These are phyloP conservation scores for Fusarium globosum DNA, from an alignment of 2,329 filamentous ascomycete genomes.

Conservation along the genomic window DNA sequence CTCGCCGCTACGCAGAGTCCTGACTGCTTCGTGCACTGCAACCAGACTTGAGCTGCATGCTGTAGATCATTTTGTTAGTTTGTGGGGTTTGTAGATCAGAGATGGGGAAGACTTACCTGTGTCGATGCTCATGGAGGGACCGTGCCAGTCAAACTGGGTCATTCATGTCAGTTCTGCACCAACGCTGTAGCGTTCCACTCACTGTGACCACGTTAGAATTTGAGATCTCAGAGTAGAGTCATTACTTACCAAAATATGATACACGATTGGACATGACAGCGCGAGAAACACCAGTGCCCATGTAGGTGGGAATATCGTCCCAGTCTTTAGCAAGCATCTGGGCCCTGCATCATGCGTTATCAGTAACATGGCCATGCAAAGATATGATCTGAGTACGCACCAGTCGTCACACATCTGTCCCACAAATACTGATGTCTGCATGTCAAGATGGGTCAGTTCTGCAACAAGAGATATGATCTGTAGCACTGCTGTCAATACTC, in stretches of 20 bases:
- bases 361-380: not conserved
- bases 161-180: not conserved
- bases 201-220: not conserved
- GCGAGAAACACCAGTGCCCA: conserved; percentile 9
- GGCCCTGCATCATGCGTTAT: conserved; percentile 2
- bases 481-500: not conserved
- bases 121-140: conserved; percentile 19
- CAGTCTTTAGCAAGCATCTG: conserved; percentile 14
- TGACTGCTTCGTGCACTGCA: conserved; percentile 22
- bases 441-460: not conserved
- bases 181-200: not conserved
- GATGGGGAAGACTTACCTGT: conserved; percentile 7
- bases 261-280: conserved; percentile 30
- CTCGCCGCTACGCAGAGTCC: conserved; percentile 16
- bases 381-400: not conserved
- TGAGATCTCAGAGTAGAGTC: rapidly evolving
- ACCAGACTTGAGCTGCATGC: conserved; percentile 17
- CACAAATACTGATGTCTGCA: conserved; percentile 5
- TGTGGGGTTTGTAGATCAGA: not conserved
- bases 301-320: conserved; percentile 1
- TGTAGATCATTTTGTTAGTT: not conserved
- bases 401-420: conserved; percentile 15
- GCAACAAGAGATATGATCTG: not conserved
- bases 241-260: conserved; percentile 9
- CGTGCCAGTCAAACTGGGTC: conserved; percentile 17